These are phyloP conservation scores for Stentor coeruleus DNA, from an alignment of 73 alveolate species.

Conservation along the genomic window DNA sequence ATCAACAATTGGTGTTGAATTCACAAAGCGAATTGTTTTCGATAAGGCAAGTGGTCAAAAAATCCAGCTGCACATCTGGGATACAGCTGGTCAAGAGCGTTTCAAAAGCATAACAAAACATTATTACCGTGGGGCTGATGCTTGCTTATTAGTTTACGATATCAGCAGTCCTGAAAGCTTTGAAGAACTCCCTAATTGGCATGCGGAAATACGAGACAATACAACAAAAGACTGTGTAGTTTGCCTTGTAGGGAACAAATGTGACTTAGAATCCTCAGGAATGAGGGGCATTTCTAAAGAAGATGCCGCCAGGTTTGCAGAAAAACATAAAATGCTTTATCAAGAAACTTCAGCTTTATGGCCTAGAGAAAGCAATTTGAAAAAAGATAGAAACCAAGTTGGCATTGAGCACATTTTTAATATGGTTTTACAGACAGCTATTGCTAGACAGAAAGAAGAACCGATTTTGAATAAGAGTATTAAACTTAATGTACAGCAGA, in stretches of 20 bases:
- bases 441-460: too few relatives aligned
- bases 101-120: background rate
- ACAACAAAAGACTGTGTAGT: background rate
- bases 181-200: background rate
- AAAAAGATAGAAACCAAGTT: too few relatives aligned
- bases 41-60: background rate
- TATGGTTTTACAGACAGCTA: too few relatives aligned
- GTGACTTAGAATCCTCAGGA: conserved; percentile 4
- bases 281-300: background rate
- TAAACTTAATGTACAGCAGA: too few relatives aligned
- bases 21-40: conserved; percentile 13
- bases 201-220: background rate
- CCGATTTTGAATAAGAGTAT: too few relatives aligned
- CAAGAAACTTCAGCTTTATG: conserved; percentile 79
- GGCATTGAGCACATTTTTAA: too few relatives aligned
- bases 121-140: background rate
- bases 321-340: conserved; percentile 52
- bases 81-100: background rate
- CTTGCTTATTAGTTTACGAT: background rate
- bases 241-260: background rate
- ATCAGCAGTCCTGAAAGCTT: background rate
- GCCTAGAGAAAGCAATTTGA: too few relatives aligned
- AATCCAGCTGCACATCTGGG: conserved; percentile 45
- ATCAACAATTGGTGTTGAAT: conserved; percentile 29
- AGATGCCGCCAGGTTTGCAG: background rate